Conservation (phyloP, 495 filamentous ascomycete genomes). For the Hyaloscypha variabilis region DNA sequence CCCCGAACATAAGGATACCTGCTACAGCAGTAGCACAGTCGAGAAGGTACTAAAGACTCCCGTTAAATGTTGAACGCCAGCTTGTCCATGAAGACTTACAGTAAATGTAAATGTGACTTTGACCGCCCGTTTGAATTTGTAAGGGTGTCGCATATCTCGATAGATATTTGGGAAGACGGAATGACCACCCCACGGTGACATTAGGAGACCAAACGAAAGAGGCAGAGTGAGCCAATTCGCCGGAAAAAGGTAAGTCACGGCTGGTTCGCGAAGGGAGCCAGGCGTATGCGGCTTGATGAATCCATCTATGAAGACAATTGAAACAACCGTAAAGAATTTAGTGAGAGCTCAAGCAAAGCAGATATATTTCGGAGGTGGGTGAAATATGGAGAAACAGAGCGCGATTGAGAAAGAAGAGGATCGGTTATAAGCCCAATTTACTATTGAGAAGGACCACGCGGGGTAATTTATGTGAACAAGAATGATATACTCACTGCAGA, state of each 20-base stretch:
- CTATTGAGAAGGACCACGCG: too few relatives aligned
- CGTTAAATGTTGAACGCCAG: not conserved
- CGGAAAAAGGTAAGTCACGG: conserved; percentile 76
- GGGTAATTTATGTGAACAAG: too few relatives aligned
- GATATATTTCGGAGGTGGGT: not conserved
- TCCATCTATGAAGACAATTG: conserved; percentile 82
- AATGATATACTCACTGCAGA: conserved; percentile 52
- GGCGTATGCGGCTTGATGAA: conserved; percentile 78
- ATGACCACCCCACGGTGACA: conserved; percentile 97
- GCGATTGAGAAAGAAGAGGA: conserved; percentile 20
- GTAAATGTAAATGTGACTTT: conserved; percentile 89
- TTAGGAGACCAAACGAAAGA: conserved; percentile 91
- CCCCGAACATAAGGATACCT: conserved; percentile 93
- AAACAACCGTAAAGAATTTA: conserved; percentile 59
- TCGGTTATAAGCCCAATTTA: too few relatives aligned
- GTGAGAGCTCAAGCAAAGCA: conserved; percentile 3
- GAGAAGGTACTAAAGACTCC: conserved; percentile 62
- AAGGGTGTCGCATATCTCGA: conserved; percentile 93
- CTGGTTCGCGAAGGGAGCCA: conserved; percentile 85
- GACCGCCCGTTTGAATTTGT: conserved; percentile 77
- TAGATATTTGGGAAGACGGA: conserved; percentile 97
- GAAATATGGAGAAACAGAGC: not conserved
- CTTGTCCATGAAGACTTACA: conserved; percentile 44
- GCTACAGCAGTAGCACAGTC: conserved; percentile 80
- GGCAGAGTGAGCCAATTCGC: conserved; percentile 86